Evolutionary conservation across 2,329 filamentous ascomycete species (phyloP), one percentile per base, ranked within the genome.

Genomic region (Thielaviopsis populi): DNA sequence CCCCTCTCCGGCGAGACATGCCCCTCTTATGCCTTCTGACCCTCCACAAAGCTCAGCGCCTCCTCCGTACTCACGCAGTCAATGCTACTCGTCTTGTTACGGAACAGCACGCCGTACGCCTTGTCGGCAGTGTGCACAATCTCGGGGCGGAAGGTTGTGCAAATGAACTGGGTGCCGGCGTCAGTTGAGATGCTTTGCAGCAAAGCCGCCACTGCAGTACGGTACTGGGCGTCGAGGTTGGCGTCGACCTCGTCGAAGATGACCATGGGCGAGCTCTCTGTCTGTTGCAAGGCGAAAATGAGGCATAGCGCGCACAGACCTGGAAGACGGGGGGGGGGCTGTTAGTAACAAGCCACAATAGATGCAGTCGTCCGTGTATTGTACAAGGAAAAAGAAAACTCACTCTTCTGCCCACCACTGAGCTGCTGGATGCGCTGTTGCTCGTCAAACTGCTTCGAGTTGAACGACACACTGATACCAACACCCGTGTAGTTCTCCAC

Each of bases 211-310:
- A 99, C 94, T 0, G 94, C 92, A 1, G 94, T 96, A 67, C 94
- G 88, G 77, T 99, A 99, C 75, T 99, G 94, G 0, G 94, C 91
- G 73, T 99, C 94, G 27, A 99, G 82, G 73, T 99, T 99, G 74
- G 94, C 94, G 72, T 99, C 94, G 68, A 99, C 96, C 75, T 99
- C 94, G 74, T 99, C 94, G 70, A 99, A 99, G 70, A 99, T 91
- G 73, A 99, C 96, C 80, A 99, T 97, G 1, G 94, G 94, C 54
- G 92, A 95, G 10, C 92, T 94, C 73, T 99, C 94, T 66, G 92
- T 96, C 69, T 91, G 89, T 75, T 99, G 94, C 69, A 99, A 95
- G n/a, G 94, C 94, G 73, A 99, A 99, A 69, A 99, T 95, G 61
- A 99, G 83, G 54, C 94, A 95, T n/a, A 99, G 83, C 10, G 94